Conservation (phyloP, 768 basidiomycete genomes). For the Lactarius sanguifluus region DNA sequence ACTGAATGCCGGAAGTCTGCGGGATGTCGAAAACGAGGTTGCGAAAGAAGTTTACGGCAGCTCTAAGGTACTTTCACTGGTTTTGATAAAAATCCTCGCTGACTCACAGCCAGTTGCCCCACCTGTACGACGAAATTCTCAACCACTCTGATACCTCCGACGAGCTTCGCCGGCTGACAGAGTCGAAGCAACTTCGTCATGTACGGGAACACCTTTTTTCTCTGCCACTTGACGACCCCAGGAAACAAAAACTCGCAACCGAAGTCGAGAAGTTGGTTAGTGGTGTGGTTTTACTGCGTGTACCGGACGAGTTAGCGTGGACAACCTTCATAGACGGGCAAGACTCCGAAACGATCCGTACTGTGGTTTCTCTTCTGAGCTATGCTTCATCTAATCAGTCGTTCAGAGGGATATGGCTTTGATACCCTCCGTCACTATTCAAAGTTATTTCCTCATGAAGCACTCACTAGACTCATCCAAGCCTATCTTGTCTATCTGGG, state of each 20-base stretch:
- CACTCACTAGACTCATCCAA: constrained; percentile 55
- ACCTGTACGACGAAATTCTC: constrained; percentile 74
- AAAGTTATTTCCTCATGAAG: constrained; percentile 59
- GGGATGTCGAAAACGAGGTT: constrained; percentile 61
- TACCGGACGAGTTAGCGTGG: constrained; percentile 86
- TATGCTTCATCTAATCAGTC: constrained; percentile 19
- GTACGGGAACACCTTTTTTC: constrained; percentile 62
- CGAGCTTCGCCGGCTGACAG: constrained; percentile 71
- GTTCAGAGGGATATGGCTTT: constrained; percentile 60
- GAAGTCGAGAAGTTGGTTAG: constrained; percentile 72
- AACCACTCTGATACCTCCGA: constrained; percentile 80
- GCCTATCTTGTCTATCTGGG: constrained; percentile 69
- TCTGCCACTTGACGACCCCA: constrained; percentile 53
- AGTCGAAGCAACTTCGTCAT: constrained; percentile 70
- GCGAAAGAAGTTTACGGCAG: constrained; percentile 58
- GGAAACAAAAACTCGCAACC: constrained; percentile 40
- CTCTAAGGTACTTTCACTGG: constrained; percentile 51
- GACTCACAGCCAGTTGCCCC: constrained; percentile 55
- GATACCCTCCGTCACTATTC: constrained; percentile 59
- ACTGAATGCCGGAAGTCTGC: constrained; percentile 62
- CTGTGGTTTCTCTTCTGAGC: constrained; percentile 9
- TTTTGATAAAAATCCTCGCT: constrained; percentile 1
- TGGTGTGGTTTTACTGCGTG: constrained; percentile 71
- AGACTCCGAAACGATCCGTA: constrained; percentile 68
- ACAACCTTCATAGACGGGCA: constrained; percentile 67